Base-by-base conservation (phyloP, 495 filamentous ascomycete genomes). In the Penicillium paxilli region DNA sequence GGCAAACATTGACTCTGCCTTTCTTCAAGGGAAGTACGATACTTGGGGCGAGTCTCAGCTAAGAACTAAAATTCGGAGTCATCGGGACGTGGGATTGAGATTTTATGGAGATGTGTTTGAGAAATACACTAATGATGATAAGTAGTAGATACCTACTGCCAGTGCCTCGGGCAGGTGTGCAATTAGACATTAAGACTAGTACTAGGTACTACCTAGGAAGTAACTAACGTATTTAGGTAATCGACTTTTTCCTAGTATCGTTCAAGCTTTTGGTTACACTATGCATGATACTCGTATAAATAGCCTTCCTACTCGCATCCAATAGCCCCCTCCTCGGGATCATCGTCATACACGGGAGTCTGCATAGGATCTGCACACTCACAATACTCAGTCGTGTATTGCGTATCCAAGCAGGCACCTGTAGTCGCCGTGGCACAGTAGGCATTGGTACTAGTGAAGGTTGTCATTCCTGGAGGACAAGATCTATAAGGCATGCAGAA, bases 1-100 rank as follows among this genome's bases (percentile, higher is more conserved):
- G 2, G 49, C 49, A 19, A 57, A 59, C 14, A 63, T 78, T 22
- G 74, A 77, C 40, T 76, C 76, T 19, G 62, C 71, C 1, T 79
- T 76, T 51, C 46, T 79, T 10, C 57, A 60, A 41, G 73, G 72
- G 7, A 71, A 66, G 32, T 77, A 76, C 40, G 65, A 78, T 40
- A 76, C 74, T 2, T 77, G 72, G 74, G 76, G 73, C 0, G 73
- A 77, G 55, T 71, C 71, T n/a, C 74, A 79, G 49, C 51, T 79
- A 20, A 53, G 76, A 23, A 79, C 65, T 1, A 77, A 77, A 58
- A 70, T 75, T 22, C 66, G 72, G 2, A 75, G 72, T 24, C 76
- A 77, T 60, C 62, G 64, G 14, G 65, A 70, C 57, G 70, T 73
- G 7, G 75, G 75, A 24, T 62, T 42, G 46, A 74, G 59, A 44